Percentiles rank a stretch among this genome's conserved stretches.
These are phyloP conservation scores for Conringia planisiliqua DNA, from an alignment of 345 rosid genomes.

Conservation along the genomic window DNA sequence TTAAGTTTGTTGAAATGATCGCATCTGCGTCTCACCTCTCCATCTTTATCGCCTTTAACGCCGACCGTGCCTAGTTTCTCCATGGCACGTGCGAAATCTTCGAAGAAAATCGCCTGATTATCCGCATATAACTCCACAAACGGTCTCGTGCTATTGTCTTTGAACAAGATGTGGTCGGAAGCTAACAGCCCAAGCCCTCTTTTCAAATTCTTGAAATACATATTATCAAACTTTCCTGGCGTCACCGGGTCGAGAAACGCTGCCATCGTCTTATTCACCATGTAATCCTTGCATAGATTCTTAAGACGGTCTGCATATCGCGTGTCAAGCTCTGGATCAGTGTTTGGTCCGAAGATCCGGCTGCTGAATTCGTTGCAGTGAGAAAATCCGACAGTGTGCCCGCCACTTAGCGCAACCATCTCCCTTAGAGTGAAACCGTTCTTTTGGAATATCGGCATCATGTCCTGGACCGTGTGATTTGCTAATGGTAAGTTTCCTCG, in stretches of 20 bases:
- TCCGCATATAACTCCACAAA: constrained; percentile 39
- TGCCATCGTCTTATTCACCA: constrained; percentile 23
- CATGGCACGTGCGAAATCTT: constrained; percentile 48
- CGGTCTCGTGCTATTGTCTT: constrained; percentile 40
- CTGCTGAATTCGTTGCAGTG: constrained; percentile 46
- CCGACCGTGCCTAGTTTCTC: constrained; percentile 37
- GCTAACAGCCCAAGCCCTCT: constrained; percentile 42
- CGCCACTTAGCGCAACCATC: constrained; percentile 52
- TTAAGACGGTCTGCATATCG: constrained; percentile 35
- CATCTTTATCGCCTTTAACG: constrained; percentile 41
- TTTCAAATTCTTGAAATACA: constrained; percentile 44
- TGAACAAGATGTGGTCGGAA: constrained; percentile 32
- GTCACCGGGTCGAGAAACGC: constrained; percentile 57
- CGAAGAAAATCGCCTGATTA: constrained; percentile 39
- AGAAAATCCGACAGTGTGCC: constrained; percentile 54
- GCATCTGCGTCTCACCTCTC: constrained; percentile 54
- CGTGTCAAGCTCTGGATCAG: constrained; percentile 40
- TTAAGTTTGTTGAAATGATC: constrained; percentile 38
- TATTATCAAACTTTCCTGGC: constrained; percentile 50
- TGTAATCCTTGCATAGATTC: constrained; percentile 32
- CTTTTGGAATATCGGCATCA: constrained; percentile 26
- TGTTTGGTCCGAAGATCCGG: constrained; percentile 32
- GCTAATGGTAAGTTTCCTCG: constrained; percentile 34
- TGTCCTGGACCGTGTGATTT: constrained; percentile 36
- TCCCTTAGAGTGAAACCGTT: constrained; percentile 43